Percentiles rank a stretch among this genome's conserved stretches.
These are phyloP conservation scores for Aspergillus clavatus DNA, from an alignment of 2,329 filamentous ascomycete species.

Conservation along the genomic window DNA sequence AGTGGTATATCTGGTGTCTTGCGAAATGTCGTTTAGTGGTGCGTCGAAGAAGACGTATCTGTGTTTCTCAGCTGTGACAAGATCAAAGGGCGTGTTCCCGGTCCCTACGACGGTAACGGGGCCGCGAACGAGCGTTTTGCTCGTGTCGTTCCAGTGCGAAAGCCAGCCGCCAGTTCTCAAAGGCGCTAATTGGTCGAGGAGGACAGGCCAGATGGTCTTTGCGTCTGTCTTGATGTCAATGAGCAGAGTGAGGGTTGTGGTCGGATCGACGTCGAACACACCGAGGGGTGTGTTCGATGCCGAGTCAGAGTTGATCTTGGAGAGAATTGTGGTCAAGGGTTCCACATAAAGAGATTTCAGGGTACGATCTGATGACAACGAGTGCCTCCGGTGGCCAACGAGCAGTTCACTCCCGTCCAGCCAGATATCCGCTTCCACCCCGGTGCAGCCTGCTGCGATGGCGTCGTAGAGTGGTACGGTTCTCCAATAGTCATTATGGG, in stretches of 20 bases:
- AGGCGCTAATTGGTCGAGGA: background rate
- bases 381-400: background rate
- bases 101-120: background rate
- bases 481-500: conserved; percentile 44
- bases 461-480: conserved; percentile 37
- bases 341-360: background rate
- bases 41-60: background rate
- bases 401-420: conserved; percentile 11
- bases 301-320: background rate
- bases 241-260: background rate
- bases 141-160: background rate
- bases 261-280: background rate
- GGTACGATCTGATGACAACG: background rate
- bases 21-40: background rate
- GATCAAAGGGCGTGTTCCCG: background rate
- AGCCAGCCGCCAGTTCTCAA: background rate
- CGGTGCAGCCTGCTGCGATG: conserved; percentile 37
- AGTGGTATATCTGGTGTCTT: background rate
- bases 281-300: background rate
- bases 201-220: background rate
- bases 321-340: background rate
- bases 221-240: background rate
- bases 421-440: conserved; percentile 47
- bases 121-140: background rate
- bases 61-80: background rate